phyloP scores from a whole-genome alignment of 805 yeast genomes.

The Suhomyces pyralidae region DNA sequence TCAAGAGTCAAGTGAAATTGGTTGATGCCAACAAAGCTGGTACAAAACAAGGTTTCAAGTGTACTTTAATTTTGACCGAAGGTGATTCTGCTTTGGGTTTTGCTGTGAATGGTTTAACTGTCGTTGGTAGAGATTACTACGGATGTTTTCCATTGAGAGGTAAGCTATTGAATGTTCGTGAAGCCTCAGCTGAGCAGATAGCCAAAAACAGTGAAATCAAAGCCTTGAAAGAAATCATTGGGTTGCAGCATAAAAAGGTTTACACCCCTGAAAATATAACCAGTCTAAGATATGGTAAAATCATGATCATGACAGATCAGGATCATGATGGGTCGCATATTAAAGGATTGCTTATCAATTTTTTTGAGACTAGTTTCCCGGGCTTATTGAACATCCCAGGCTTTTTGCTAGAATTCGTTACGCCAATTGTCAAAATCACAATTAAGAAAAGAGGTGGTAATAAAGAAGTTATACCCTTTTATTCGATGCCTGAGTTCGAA shows the following conservation, averaged over 20 bases:
- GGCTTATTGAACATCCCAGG: conserved; percentile 90
- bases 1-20: conserved; percentile 83
- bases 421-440: conserved; percentile 93
- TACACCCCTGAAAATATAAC: conserved; percentile 61
- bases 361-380: conserved; percentile 90
- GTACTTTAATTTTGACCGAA: conserved; percentile 91
- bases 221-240: conserved; percentile 92
- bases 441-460: conserved; percentile 58
- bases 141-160: conserved; percentile 97
- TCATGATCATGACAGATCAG: conserved; percentile 99
- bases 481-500: conserved; percentile 94
- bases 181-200: conserved; percentile 94
- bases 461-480: conserved; percentile 65
- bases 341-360: conserved; percentile 91
- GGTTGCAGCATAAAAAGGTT: conserved; percentile 85
- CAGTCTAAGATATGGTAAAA: conserved; percentile 86
- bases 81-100: conserved; percentile 94
- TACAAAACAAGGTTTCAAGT: conserved; percentile 83
- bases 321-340: conserved; percentile 99
- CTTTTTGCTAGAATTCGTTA: conserved; percentile 87
- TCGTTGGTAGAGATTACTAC: conserved; percentile 91
- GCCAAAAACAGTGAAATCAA: conserved; percentile 91
- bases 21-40: conserved; percentile 98
- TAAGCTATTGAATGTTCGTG: conserved; percentile 91
- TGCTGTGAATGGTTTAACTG: conserved; percentile 91